These are phyloP conservation scores for Parvularia atlantis DNA, from an alignment of 78 protist species.

Conservation along the genomic window DNA sequence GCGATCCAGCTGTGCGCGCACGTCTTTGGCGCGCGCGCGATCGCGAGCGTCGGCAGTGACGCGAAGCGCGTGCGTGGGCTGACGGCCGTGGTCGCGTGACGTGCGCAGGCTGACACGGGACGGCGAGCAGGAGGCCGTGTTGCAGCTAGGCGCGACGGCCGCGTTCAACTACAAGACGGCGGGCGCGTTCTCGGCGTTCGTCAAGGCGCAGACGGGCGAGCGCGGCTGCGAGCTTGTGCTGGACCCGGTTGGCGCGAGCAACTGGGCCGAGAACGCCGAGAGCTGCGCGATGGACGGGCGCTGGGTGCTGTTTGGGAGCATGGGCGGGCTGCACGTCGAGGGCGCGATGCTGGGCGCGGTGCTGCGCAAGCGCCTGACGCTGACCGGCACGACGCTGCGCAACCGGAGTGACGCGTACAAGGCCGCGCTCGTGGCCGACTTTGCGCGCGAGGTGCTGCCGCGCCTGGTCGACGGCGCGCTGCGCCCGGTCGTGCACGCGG, in stretches of 20 bases:
- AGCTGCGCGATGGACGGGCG: constrained; percentile 36
- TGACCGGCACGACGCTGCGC: constrained; percentile 48
- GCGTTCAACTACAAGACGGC: constrained; percentile 34
- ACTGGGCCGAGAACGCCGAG: constrained; percentile 21
- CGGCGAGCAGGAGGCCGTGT: constrained; percentile 11
- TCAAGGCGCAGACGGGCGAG: constrained; percentile 7
- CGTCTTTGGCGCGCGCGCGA: constrained; percentile 6
- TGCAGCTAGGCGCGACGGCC: constrained; percentile 25
- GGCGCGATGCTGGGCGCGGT: neutral
- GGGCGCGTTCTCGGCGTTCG: constrained; percentile 5
- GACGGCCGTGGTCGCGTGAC: neutral
- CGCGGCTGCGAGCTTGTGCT: constrained; percentile 24
- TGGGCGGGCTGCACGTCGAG: neutral
- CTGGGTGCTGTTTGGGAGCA: constrained; percentile 18
- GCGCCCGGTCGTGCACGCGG: too few relatives aligned
- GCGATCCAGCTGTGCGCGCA: constrained; percentile 23
- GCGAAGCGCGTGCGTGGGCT: too few relatives aligned
- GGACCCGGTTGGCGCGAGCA: constrained; percentile 43
- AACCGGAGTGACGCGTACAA: constrained; percentile 29
- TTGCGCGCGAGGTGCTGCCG: too few relatives aligned
- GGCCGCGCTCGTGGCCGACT: constrained; percentile 2
- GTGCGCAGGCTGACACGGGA: constrained; percentile 26
- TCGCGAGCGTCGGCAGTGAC: neutral
- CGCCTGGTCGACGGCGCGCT: too few relatives aligned
- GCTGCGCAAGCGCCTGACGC: constrained; percentile 23